Evolutionary conservation across 2,329 filamentous ascomycete species (phyloP).

Genomic region (Microdochium trichocladiopsis): DNA sequence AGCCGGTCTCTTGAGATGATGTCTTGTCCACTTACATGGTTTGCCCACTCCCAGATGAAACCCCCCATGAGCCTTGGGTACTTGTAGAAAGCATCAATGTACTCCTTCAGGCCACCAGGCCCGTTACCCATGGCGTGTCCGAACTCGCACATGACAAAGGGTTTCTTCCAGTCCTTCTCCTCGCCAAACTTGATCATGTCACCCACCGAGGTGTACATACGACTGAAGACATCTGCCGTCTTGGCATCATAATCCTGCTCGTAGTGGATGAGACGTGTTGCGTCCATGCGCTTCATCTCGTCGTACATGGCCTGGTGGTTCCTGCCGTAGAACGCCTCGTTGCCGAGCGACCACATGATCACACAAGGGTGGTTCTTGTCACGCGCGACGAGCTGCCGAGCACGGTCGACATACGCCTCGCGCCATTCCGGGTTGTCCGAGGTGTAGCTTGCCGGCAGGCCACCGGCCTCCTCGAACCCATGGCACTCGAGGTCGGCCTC

Average conservation of each 20-base stretch:
- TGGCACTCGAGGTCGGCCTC: constrained; percentile 50
- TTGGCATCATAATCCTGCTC: constrained; percentile 52
- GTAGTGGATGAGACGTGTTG: constrained; percentile 56
- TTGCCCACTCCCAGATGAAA: constrained; percentile 59
- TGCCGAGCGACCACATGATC: constrained; percentile 66
- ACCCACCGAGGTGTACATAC: constrained; percentile 56
- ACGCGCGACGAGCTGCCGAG: constrained; percentile 55
- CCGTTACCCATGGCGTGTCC: constrained; percentile 66
- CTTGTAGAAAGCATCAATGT: constrained; percentile 57
- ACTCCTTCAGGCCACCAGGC: constrained; percentile 60
- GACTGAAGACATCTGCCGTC: constrained; percentile 55
- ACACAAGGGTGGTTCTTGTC: constrained; percentile 55
- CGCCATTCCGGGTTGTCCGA: constrained; percentile 56
- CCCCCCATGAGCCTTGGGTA: constrained; percentile 56
- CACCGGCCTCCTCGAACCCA: constrained; percentile 35
- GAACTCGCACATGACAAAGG: constrained; percentile 50
- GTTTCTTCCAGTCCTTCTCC: constrained; percentile 40
- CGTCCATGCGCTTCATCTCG: constrained; percentile 49
- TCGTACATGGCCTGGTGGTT: constrained; percentile 65
- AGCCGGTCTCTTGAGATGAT: not conserved
- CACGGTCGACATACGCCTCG: constrained; percentile 61
- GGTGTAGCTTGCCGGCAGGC: constrained; percentile 40
- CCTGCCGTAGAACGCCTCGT: constrained; percentile 63
- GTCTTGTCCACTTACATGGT: constrained; percentile 33
- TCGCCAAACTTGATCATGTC: constrained; percentile 30